These are phyloP conservation scores for Spathaspora gorwiae DNA, from an alignment of 805 yeast species.

Conservation along the genomic window DNA sequence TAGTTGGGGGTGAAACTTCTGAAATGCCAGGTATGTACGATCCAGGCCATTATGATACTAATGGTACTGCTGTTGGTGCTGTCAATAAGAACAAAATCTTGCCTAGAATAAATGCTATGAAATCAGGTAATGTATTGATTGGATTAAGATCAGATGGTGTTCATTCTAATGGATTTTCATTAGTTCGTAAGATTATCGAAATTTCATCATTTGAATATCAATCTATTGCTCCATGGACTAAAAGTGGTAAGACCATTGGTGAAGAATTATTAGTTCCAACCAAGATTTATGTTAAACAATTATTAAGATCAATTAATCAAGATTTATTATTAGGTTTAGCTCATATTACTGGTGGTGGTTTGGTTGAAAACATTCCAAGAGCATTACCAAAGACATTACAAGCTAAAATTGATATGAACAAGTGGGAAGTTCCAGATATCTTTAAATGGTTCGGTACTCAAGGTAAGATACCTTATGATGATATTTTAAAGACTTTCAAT, in stretches of 20 bases:
- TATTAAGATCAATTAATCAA: constrained; percentile 68
- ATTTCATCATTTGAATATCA: constrained; percentile 63
- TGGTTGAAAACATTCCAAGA: constrained; percentile 93
- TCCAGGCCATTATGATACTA: constrained; percentile 93
- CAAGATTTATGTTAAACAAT: constrained; percentile 87
- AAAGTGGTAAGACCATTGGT: constrained; percentile 65
- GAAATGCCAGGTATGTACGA: constrained; percentile 99
- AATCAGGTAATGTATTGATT: constrained; percentile 72
- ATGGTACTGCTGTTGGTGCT: constrained; percentile 98
- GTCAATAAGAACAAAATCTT: constrained; percentile 69
- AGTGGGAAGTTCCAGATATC: constrained; percentile 83
- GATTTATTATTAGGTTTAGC: constrained; percentile 81
- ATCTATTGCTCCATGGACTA: constrained; percentile 81
- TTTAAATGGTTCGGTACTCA: constrained; percentile 92
- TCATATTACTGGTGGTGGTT: constrained; percentile 98
- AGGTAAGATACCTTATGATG: constrained; percentile 84
- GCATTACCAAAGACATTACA: constrained; percentile 77
- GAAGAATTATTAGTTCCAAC: constrained; percentile 87
- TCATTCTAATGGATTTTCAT: constrained; percentile 94
- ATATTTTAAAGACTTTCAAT: constrained; percentile 86
- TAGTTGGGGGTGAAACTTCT: constrained; percentile 98
- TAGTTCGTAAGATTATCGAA: constrained; percentile 88
- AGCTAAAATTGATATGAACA: constrained; percentile 72
- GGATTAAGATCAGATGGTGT: constrained; percentile 91
- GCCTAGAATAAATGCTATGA: constrained; percentile 68